Conservation (phyloP, 257 asterid species). For the Ilex asprella region DNA sequence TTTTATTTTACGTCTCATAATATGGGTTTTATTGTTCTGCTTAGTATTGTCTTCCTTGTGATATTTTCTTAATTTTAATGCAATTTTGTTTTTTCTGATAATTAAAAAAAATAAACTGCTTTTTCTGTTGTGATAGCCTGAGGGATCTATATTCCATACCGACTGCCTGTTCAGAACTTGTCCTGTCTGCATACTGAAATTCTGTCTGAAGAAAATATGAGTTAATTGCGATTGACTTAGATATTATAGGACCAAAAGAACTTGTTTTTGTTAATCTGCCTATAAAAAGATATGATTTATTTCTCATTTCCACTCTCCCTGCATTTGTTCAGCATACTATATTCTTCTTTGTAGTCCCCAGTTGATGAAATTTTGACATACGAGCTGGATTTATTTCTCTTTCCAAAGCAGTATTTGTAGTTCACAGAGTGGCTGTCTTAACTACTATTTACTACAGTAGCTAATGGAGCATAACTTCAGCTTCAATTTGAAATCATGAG, state of each 20-base stretch:
- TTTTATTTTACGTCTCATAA: background rate
- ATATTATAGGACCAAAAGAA: background rate
- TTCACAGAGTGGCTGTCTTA: too few relatives aligned
- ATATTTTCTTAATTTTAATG: background rate
- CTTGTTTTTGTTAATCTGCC: background rate
- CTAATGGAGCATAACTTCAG: background rate
- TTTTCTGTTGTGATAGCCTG: too few relatives aligned
- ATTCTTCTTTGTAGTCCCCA: background rate
- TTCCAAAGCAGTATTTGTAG: background rate
- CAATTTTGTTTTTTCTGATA: too few relatives aligned
- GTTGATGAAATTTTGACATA: background rate
- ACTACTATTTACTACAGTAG: background rate
- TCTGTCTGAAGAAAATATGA: too few relatives aligned
- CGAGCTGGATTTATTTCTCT: background rate
- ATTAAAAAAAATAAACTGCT: too few relatives aligned
- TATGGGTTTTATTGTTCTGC: background rate
- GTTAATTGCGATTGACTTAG: background rate
- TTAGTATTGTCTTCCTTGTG: background rate
- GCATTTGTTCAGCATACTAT: background rate
- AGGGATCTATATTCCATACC: background rate
- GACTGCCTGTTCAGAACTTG: background rate
- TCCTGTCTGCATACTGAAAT: background rate
- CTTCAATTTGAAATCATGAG: conserved; percentile 3
- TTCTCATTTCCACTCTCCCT: too few relatives aligned
- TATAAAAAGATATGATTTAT: too few relatives aligned